Evolutionary conservation across 352 stramenopile genomes (phyloP).

Genomic region (Globisporangium splendens): DNA sequence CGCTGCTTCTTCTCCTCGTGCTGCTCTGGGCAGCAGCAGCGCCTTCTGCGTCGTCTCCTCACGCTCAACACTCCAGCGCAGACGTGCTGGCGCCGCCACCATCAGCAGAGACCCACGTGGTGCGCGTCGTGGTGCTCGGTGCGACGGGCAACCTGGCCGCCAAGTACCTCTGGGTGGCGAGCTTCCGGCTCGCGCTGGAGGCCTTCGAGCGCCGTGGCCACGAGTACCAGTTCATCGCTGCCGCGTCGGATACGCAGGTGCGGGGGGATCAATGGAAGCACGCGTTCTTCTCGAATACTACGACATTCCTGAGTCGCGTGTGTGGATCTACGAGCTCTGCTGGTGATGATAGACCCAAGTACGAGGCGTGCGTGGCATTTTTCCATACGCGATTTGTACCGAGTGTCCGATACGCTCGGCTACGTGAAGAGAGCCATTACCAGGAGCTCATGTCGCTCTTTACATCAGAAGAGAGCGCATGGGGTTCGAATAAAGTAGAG

Average conservation of each 20-base stretch:
- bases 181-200: slow-evolving; percentile 55
- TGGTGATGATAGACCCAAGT: background rate
- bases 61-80: background rate
- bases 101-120: slow-evolving; percentile 1
- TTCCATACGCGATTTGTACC: slow-evolving; percentile 29
- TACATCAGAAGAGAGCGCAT: background rate
- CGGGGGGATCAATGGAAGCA: slow-evolving; percentile 28
- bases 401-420: slow-evolving; percentile 40
- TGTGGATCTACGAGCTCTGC: slow-evolving; percentile 18
- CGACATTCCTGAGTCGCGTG: slow-evolving; percentile 27
- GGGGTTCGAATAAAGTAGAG: slow-evolving; percentile 12
- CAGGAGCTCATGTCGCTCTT: slow-evolving; percentile 5
- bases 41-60: too few species aligned
- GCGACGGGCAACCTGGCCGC: slow-evolving; percentile 77
- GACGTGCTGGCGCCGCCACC: background rate
- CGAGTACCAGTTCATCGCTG: slow-evolving; percentile 37
- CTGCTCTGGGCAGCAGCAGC: too few species aligned
- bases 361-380: slow-evolving; percentile 25
- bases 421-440: slow-evolving; percentile 36
- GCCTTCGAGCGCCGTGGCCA: slow-evolving; percentile 3
- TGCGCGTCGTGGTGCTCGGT: slow-evolving; percentile 55
- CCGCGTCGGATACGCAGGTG: slow-evolving; percentile 27
- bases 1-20: too few species aligned
- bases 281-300: slow-evolving; percentile 28
- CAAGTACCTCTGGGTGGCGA: slow-evolving; percentile 82